Base-by-base conservation (phyloP, 2,329 filamentous ascomycete genomes). In the Penicillium sp. region DNA sequence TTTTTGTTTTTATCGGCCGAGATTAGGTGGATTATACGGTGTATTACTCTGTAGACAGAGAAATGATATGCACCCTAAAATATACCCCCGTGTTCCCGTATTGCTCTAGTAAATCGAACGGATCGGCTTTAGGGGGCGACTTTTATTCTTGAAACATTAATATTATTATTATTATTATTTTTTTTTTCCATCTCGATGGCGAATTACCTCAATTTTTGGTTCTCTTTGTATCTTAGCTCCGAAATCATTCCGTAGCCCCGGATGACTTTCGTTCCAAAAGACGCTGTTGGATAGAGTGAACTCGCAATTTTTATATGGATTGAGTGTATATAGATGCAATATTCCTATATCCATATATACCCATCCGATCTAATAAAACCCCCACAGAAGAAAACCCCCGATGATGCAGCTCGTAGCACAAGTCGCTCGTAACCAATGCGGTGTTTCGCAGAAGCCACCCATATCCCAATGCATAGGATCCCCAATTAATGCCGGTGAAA, bases 401-500 rank as follows among this genome's bases (percentile, higher is more conserved):
- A 13, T 20, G 3, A 24, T 29, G 34, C 29, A 51, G 18, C 22
- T 26, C 16, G 34, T 42, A 50, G 14, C 18, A 50, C 20, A 32
- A 42, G 26, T 24, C 18, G 18, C 37, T 18, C 14, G 11, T 29
- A 24, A 49, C 8, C n/a, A 26, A 38, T 38, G 34, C n/a, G n/a
- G 22, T 44, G 16, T 26, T 48, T 37, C n/a, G 13, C 31, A 24
- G 9, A 34, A 47, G 18, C 20, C 20, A 29, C 34, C 34, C 46
- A 14, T 37, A 35, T 24, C 47, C 47, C 35, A 39, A 50, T 42
- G 18, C 31, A 32, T 29, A 50, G 29, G 37, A 40, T 50, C 48
- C 39, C 40, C 47, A 43, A 54, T 8, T 40, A 55, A 63, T 61
- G 54, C 38, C 44, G 56, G 57, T 60, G 49, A 32, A 46, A 43